Percentiles rank a stretch among this genome's conserved stretches.
phyloP scores from a whole-genome alignment of 2,329 filamentous ascomycete species.

The Orbilia blumenaviensis region DNA sequence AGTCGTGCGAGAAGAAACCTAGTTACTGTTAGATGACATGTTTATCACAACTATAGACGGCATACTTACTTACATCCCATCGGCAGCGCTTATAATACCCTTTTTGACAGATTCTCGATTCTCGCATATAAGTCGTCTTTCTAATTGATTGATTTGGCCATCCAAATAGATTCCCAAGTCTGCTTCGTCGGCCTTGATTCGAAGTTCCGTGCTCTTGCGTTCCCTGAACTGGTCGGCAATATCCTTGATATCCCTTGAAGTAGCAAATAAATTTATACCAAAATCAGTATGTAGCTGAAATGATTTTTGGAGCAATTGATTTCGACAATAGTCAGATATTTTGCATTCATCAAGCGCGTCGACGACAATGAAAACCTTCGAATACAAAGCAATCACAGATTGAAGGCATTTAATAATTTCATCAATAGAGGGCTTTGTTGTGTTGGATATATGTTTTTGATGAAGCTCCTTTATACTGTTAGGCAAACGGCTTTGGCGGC shows the following conservation, averaged over 20 bases:
- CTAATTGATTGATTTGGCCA: not conserved
- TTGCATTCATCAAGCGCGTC: constrained; percentile 7
- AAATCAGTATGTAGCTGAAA: not conserved
- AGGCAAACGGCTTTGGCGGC: constrained; percentile 24
- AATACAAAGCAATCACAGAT: not conserved
- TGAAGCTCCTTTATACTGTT: not conserved
- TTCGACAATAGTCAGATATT: not conserved
- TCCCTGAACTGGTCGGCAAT: constrained; percentile 1
- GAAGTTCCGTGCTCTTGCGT: not conserved
- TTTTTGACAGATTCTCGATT: not conserved
- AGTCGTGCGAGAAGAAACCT: constrained; percentile 63
- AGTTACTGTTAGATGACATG: not conserved
- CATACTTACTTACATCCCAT: constrained; percentile 17
- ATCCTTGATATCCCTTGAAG: not conserved
- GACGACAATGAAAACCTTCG: not conserved
- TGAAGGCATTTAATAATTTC: not conserved
- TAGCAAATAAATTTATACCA: not conserved
- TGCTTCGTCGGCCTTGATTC: constrained; percentile 4
- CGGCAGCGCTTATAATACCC: not conserved
- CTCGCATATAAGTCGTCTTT: not conserved
- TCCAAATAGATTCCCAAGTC: constrained; percentile 19
- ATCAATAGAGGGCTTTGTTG: not conserved
- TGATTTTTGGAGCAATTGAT: not conserved
- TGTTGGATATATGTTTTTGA: not conserved
- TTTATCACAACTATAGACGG: not conserved